These are phyloP conservation scores for Teunomyces funiuensis DNA, from an alignment of 805 yeast species.

Conservation along the genomic window DNA sequence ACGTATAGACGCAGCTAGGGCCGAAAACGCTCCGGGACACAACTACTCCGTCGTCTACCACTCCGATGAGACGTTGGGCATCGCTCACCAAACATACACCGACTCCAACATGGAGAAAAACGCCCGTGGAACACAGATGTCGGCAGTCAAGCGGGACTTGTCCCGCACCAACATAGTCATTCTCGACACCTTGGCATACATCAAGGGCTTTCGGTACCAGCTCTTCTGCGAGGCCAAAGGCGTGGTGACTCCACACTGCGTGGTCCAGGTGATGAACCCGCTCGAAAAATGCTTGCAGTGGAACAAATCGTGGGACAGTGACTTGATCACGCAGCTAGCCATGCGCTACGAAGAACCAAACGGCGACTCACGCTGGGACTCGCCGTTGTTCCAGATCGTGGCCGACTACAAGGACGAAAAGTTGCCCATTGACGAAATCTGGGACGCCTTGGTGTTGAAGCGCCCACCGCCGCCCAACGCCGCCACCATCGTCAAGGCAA, in stretches of 20 bases:
- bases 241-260: conserved; percentile 75
- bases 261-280: conserved; percentile 76
- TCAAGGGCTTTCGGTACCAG: conserved; percentile 94
- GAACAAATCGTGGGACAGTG: conserved; percentile 71
- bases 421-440: conserved; percentile 65
- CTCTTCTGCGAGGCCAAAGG: conserved; percentile 91
- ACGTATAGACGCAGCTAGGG: conserved; percentile 40
- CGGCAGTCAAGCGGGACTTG: conserved; percentile 84
- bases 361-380: conserved; percentile 84
- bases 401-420: conserved; percentile 48
- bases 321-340: conserved; percentile 62
- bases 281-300: conserved; percentile 59
- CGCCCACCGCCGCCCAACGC: conserved; percentile 75
- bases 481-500: conserved; percentile 81
- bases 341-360: conserved; percentile 95
- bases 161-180: conserved; percentile 71
- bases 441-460: conserved; percentile 59
- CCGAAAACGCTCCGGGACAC: conserved; percentile 46
- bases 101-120: conserved; percentile 78
- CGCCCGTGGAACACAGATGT: conserved; percentile 79
- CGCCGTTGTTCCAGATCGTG: conserved; percentile 77
- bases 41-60: conserved; percentile 65
- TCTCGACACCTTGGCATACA: conserved; percentile 82
- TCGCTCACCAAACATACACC: conserved; percentile 62
- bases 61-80: conserved; percentile 76